Base-by-base conservation (phyloP, 1,284 basidiomycete species). In the Cryptococcus maquisensis region DNA sequence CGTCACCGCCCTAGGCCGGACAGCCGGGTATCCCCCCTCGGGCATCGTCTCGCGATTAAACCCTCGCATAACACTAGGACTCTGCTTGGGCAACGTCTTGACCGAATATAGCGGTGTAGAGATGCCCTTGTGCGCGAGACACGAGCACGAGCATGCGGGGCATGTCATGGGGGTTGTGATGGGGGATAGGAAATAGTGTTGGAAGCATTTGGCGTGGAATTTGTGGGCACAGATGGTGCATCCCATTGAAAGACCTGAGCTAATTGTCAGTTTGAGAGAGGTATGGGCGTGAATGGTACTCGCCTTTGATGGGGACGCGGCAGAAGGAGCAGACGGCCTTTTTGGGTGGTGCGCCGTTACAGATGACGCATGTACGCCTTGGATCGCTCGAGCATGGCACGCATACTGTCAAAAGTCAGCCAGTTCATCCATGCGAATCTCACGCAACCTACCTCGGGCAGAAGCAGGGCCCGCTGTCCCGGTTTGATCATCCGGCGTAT, bases 301-400 rank as follows among this genome's bases (percentile, higher is more conserved):
- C 61, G 85, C 88, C 88, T 81, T 84, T 87, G 55, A 89, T 83
- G 4, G 88, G 86, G 18, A 90, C 78, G 40, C 88, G 81, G 71
- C 89, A 91, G 35, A 89, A 81, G 0, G 85, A 81, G 67, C 88
- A 91, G 1, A 75, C 72, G 0, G 85, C 79, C 64, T 78, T 77
- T 12, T 69, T 72, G n/a, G n/a, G n/a, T 48, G 78, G 77, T 32
- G 77, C 71, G 8, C 69, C 71, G 23, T 73, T 74, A 60, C 87
- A 89, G 13, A 74, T 66, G 2, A 74, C 65, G 68, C 86, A 89
- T 28, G 69, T 32, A 61, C 59, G 38, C 2, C 49, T 41, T 5
- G 50, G 41, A 12, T 45, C 21, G 4, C 54, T 57, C 2, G 61
- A 55, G 39, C 62, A 62, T 8, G 52, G 51, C 9, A 60, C 52